Evolutionary conservation across 2,329 filamentous ascomycete species (phyloP).

Genomic region (Aaosphaeria pasadenensis): DNA sequence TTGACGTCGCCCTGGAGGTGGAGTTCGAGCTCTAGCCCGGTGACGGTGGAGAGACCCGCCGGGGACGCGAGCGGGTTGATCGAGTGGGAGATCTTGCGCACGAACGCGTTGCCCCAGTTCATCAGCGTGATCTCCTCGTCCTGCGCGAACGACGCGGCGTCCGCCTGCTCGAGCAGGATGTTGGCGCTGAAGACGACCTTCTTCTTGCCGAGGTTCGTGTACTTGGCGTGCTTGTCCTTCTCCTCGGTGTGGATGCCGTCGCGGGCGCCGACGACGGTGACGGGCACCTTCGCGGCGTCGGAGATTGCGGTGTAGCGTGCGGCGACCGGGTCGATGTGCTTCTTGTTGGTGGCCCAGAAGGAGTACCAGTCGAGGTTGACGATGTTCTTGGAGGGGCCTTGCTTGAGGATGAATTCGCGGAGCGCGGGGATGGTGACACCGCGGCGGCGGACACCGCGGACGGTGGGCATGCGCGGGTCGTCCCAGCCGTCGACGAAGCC

Average conservation of each 20-base stretch:
- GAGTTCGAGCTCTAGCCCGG: slow-evolving; percentile 74
- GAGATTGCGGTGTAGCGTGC: slow-evolving; percentile 56
- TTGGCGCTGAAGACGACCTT: slow-evolving; percentile 75
- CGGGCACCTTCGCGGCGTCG: slow-evolving; percentile 68
- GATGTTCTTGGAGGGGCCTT: slow-evolving; percentile 80
- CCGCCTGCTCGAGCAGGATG: slow-evolving; percentile 80
- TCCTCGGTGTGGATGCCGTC: slow-evolving; percentile 60
- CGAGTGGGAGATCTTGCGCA: slow-evolving; percentile 61
- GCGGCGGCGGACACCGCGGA: slow-evolving; percentile 73
- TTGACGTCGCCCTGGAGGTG: slow-evolving; percentile 92
- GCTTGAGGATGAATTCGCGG: slow-evolving; percentile 79
- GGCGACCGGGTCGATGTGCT: slow-evolving; percentile 50
- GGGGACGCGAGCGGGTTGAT: slow-evolving; percentile 49
- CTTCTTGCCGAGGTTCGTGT: slow-evolving; percentile 79
- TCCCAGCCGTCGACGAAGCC: slow-evolving; percentile 82
- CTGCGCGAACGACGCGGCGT: slow-evolving; percentile 75
- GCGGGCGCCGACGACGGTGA: slow-evolving; percentile 63
- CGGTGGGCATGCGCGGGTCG: slow-evolving; percentile 81
- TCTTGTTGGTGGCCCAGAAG: slow-evolving; percentile 55
- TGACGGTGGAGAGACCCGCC: slow-evolving; percentile 53
- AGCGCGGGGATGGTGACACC: slow-evolving; percentile 78
- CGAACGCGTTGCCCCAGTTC: slow-evolving; percentile 91
- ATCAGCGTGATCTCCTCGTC: slow-evolving; percentile 94
- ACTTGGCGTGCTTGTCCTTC: slow-evolving; percentile 87
- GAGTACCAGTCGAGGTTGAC: slow-evolving; percentile 80